Percentiles rank a stretch among this genome's conserved stretches.
phyloP scores from a whole-genome alignment of 2,329 filamentous ascomycete genomes.

The Diaporthe australafricana region DNA sequence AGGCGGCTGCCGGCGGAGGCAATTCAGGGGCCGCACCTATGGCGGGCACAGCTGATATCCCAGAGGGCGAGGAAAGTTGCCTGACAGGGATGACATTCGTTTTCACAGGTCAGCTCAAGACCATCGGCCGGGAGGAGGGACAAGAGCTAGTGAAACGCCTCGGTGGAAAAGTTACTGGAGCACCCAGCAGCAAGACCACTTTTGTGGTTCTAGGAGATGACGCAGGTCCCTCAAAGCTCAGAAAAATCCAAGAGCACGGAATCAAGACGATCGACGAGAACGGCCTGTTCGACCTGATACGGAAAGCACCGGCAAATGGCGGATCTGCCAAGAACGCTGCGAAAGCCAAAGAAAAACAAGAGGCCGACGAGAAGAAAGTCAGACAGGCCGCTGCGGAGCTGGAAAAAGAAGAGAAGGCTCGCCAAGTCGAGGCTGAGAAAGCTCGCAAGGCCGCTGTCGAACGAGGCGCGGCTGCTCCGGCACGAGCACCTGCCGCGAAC shows the following conservation, averaged over 20 bases:
- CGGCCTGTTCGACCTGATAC: conserved; percentile 89
- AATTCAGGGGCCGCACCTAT: conserved; percentile 73
- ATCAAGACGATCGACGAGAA: conserved; percentile 96
- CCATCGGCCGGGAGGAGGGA: conserved; percentile 85
- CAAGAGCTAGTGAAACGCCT: conserved; percentile 90
- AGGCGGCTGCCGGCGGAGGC: conserved; percentile 66
- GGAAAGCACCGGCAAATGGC: conserved; percentile 83
- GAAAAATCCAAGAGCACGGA: conserved; percentile 82
- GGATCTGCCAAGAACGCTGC: conserved; percentile 90
- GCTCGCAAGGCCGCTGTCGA: conserved; percentile 63
- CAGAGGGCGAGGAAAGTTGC: conserved; percentile 88
- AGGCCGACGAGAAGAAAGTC: conserved; percentile 86
- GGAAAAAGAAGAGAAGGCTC: conserved; percentile 80
- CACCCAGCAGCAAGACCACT: conserved; percentile 91
- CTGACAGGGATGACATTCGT: conserved; percentile 91
- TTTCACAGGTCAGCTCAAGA: conserved; percentile 89
- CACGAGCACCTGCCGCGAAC: conserved; percentile 55
- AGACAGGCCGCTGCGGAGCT: conserved; percentile 85
- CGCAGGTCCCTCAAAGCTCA: conserved; percentile 91
- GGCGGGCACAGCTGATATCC: conserved; percentile 76
- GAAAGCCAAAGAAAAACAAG: conserved; percentile 85
- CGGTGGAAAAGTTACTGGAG: conserved; percentile 88
- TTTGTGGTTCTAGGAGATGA: conserved; percentile 93
- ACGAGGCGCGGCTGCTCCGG: conserved; percentile 53
- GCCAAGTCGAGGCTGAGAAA: conserved; percentile 63